These are phyloP conservation scores for Colletotrichum siamense DNA, from an alignment of 2,329 filamentous ascomycete genomes.

Conservation along the genomic window DNA sequence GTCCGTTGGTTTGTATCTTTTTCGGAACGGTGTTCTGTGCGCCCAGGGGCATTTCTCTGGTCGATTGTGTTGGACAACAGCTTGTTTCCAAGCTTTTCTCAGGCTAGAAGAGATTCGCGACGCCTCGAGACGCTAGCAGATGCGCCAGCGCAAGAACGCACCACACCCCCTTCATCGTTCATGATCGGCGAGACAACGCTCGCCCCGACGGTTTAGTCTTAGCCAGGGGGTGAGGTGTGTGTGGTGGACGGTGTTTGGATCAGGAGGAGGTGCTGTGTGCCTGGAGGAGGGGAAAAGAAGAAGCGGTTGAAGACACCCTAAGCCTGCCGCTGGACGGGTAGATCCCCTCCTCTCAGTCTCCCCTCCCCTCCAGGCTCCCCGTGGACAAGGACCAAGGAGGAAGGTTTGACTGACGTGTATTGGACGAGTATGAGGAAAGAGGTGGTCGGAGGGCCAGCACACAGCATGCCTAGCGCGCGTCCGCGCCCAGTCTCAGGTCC, in stretches of 20 bases:
- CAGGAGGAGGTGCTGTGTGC: background rate
- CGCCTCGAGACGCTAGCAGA: constrained; percentile 12
- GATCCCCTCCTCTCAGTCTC: background rate
- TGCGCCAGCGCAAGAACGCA: background rate
- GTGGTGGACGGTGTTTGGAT: background rate
- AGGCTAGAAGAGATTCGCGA: background rate
- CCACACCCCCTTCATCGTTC: background rate
- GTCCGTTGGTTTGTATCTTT: background rate
- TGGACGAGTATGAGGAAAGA: background rate
- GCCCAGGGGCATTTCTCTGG: background rate
- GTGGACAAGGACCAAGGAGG: background rate
- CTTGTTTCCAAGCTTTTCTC: background rate
- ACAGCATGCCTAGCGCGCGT: background rate
- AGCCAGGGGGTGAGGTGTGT: constrained; percentile 4
- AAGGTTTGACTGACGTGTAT: constrained; percentile 4
- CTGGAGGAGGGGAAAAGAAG: background rate
- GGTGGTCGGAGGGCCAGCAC: background rate
- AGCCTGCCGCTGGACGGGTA: constrained; percentile 5
- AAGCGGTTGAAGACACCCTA: background rate
- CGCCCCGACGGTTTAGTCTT: constrained; percentile 3
- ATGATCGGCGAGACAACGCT: constrained; percentile 18
- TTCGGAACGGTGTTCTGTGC: background rate
- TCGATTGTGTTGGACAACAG: background rate
- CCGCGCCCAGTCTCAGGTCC: background rate
- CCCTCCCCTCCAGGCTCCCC: background rate